Conservation (phyloP, 768 basidiomycete genomes). For the Collybia sordida region DNA sequence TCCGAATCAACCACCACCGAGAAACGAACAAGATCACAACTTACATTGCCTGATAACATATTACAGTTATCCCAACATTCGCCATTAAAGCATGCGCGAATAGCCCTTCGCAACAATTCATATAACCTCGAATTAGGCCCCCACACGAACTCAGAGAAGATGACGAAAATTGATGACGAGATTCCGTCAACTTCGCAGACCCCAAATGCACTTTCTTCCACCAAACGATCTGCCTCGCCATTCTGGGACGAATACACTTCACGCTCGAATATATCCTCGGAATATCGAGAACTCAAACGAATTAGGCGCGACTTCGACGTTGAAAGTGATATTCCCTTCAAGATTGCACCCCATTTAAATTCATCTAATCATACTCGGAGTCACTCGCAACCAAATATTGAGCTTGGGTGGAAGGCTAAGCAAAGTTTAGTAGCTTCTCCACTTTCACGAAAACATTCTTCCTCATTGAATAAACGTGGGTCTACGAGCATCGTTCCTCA, state of each 20-base stretch:
- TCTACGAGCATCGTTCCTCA: neutral
- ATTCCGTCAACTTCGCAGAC: slow-evolving; percentile 31
- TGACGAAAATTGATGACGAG: slow-evolving; percentile 44
- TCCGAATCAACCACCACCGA: slow-evolving; percentile 24
- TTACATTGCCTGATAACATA: slow-evolving; percentile 45
- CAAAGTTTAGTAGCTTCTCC: slow-evolving; percentile 18
- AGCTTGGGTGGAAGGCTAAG: too few relatives aligned
- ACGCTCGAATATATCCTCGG: slow-evolving; percentile 21
- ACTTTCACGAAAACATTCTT: slow-evolving; percentile 16
- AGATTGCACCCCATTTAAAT: slow-evolving; percentile 12
- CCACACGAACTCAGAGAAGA: slow-evolving; percentile 10
- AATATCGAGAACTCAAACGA: slow-evolving; percentile 35
- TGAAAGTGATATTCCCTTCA: slow-evolving; percentile 10
- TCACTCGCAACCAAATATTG: slow-evolving; percentile 30
- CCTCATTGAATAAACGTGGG: slow-evolving; percentile 13
- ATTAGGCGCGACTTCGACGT: slow-evolving; percentile 26
- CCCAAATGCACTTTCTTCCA: slow-evolving; percentile 4
- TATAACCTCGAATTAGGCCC: slow-evolving; percentile 4
- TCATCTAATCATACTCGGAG: slow-evolving; percentile 29
- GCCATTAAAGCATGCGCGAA: slow-evolving; percentile 54
- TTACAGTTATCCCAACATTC: slow-evolving; percentile 43
- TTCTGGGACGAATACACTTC: slow-evolving; percentile 26
- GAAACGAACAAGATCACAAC: slow-evolving; percentile 53
- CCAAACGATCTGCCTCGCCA: slow-evolving; percentile 42
- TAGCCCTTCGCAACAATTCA: slow-evolving; percentile 26